Evolutionary conservation across 129 eudicot genomes (phyloP).

Genomic region (Artemisia tridentata): DNA sequence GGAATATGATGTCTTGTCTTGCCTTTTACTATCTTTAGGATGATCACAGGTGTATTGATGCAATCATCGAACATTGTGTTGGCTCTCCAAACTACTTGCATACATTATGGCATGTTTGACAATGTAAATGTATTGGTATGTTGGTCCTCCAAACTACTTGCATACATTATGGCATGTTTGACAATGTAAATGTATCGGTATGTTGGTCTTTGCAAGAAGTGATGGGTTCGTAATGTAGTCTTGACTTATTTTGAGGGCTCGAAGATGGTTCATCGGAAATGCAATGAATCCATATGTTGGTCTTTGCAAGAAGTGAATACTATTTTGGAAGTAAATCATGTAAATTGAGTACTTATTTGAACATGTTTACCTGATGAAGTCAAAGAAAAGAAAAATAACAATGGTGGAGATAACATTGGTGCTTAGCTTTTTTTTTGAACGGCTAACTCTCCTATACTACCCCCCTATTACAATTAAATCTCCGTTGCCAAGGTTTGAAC

Average conservation of each 20-base stretch:
- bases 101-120: slow-evolving; percentile 16
- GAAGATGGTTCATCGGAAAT: slow-evolving; percentile 48
- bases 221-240: slow-evolving; percentile 6
- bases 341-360: not conserved
- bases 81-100: slow-evolving; percentile 45
- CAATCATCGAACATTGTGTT: not conserved
- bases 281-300: slow-evolving; percentile 14
- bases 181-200: too few relatives aligned
- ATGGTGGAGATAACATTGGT: not conserved
- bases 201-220: not conserved
- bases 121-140: too few relatives aligned
- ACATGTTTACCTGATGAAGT: not conserved
- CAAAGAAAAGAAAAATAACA: slow-evolving; percentile 1
- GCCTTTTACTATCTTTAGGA: slow-evolving; percentile 7
- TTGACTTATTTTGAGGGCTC: slow-evolving; percentile 25
- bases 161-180: slow-evolving; percentile 30
- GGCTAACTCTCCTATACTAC: too few relatives aligned
- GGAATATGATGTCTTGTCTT: slow-evolving; percentile 5
- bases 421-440: too few relatives aligned
- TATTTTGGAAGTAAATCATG: slow-evolving; percentile 9
- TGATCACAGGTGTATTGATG: slow-evolving; percentile 2
- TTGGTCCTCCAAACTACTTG: slow-evolving; percentile 38
- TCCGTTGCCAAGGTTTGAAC: too few relatives aligned
- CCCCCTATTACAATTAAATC: too few relatives aligned
- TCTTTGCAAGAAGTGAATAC: slow-evolving; percentile 6